These are phyloP conservation scores for Nevesoporus exiguus DNA, from an alignment of 768 basidiomycete genomes.

Conservation along the genomic window DNA sequence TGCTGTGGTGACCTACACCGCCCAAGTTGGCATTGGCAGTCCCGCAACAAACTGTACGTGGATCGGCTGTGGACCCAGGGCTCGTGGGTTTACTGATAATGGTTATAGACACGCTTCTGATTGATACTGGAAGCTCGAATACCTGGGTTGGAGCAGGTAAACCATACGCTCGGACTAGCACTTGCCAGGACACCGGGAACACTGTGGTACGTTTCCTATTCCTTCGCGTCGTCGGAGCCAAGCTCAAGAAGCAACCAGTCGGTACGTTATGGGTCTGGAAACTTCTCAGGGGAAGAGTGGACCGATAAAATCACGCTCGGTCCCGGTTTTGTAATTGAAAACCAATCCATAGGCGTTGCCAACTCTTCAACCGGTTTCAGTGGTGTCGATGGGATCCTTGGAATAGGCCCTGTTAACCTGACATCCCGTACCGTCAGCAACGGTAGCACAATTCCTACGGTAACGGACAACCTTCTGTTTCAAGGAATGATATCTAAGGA, in stretches of 20 bases:
- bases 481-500: slow-evolving; percentile 26
- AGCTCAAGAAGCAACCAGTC: not conserved
- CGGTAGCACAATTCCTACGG: slow-evolving; percentile 26
- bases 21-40: slow-evolving; percentile 22
- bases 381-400: slow-evolving; percentile 35
- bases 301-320: slow-evolving; percentile 3
- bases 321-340: not conserved
- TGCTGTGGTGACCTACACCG: slow-evolving; percentile 22
- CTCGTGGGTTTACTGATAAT: slow-evolving; percentile 2
- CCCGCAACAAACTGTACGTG: slow-evolving; percentile 17
- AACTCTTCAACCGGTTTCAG: not conserved
- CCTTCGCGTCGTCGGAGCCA: not conserved
- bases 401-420: slow-evolving; percentile 34
- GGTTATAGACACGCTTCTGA: slow-evolving; percentile 22
- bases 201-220: not conserved
- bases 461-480: slow-evolving; percentile 33
- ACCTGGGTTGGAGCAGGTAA: slow-evolving; percentile 30
- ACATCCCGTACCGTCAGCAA: slow-evolving; percentile 25
- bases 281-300: slow-evolving; percentile 8
- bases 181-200: slow-evolving; percentile 24
- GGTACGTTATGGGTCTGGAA: slow-evolving; percentile 4
- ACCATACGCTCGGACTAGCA: slow-evolving; percentile 25
- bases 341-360: slow-evolving; percentile 39
- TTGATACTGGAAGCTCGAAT: slow-evolving; percentile 29
- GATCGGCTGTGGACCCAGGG: not conserved